Conservation (phyloP, 495 filamentous ascomycete genomes). For the Lepraria neglecta region DNA sequence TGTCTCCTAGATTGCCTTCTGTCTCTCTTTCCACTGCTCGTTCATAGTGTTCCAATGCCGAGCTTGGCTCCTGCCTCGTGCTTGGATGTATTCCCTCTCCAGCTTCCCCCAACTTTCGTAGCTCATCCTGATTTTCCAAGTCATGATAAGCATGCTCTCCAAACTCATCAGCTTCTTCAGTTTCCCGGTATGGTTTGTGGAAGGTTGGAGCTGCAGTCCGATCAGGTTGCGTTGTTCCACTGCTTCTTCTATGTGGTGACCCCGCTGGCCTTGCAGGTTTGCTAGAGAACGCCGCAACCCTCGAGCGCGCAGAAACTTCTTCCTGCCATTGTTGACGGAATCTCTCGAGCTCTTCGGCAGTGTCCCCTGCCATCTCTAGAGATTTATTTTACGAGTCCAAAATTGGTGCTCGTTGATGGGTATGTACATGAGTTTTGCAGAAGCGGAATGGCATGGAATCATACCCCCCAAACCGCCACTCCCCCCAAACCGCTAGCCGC, state of each 20-base stretch:
- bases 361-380: slow-evolving; percentile 38
- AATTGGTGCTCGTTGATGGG: neutral
- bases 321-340: slow-evolving; percentile 80
- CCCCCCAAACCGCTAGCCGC: too few species aligned
- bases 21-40: slow-evolving; percentile 81
- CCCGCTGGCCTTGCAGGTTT: slow-evolving; percentile 29
- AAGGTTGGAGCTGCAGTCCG: slow-evolving; percentile 32
- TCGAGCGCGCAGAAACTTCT: slow-evolving; percentile 60
- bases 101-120: slow-evolving; percentile 39
- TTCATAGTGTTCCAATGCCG: slow-evolving; percentile 91
- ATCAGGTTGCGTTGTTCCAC: slow-evolving; percentile 25
- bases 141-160: slow-evolving; percentile 41
- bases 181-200: slow-evolving; percentile 33
- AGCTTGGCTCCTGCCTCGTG: slow-evolving; percentile 50
- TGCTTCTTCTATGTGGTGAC: slow-evolving; percentile 21
- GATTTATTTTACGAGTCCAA: neutral
- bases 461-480: too few species aligned
- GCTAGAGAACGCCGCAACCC: slow-evolving; percentile 26
- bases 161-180: slow-evolving; percentile 39
- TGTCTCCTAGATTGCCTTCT: slow-evolving; percentile 81
- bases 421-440: neutral
- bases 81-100: slow-evolving; percentile 24
- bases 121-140: slow-evolving; percentile 38
- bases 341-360: slow-evolving; percentile 65
- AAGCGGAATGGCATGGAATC: slow-evolving; percentile 1